These are phyloP conservation scores for Cryptosporidium parvum DNA, from an alignment of 169 alveolate genomes.

Conservation along the genomic window DNA sequence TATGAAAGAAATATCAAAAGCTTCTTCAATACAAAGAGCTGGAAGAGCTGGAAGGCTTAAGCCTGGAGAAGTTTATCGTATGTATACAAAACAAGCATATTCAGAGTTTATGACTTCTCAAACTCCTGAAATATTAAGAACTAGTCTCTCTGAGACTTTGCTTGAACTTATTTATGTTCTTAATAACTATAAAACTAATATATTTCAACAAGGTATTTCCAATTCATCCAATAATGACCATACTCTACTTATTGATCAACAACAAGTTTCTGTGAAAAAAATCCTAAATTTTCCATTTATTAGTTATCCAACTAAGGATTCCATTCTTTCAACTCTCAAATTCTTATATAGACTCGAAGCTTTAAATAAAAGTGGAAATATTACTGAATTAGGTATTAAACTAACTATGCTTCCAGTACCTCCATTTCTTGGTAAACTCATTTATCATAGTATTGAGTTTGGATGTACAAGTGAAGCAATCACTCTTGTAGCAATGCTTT, in stretches of 20 bases:
- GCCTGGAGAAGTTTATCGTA: constrained; percentile 93
- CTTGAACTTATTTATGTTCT: constrained; percentile 91
- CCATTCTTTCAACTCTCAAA: constrained; percentile 84
- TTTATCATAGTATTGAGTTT: constrained; percentile 90
- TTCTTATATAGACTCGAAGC: constrained; percentile 89
- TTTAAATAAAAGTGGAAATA: constrained; percentile 80
- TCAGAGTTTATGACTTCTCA: constrained; percentile 78
- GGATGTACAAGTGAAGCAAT: constrained; percentile 89
- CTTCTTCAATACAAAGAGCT: constrained; percentile 93
- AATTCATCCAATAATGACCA: background rate
- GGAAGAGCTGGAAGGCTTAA: constrained; percentile 96
- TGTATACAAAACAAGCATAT: constrained; percentile 90
- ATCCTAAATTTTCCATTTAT: constrained; percentile 87
- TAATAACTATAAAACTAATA: constrained; percentile 66
- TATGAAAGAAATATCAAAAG: constrained; percentile 89
- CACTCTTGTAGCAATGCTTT: constrained; percentile 89
- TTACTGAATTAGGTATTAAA: constrained; percentile 84
- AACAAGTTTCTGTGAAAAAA: constrained; percentile 78
- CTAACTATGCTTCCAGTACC: constrained; percentile 88
- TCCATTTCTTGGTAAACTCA: constrained; percentile 90
- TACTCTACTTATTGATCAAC: constrained; percentile 1
- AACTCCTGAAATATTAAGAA: constrained; percentile 91
- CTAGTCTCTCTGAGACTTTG: constrained; percentile 89
- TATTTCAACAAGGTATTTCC: background rate
- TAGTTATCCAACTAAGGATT: constrained; percentile 88